Conservation (phyloP, 1,139 yeast genomes). For the Magnusiomyces clavatus region DNA sequence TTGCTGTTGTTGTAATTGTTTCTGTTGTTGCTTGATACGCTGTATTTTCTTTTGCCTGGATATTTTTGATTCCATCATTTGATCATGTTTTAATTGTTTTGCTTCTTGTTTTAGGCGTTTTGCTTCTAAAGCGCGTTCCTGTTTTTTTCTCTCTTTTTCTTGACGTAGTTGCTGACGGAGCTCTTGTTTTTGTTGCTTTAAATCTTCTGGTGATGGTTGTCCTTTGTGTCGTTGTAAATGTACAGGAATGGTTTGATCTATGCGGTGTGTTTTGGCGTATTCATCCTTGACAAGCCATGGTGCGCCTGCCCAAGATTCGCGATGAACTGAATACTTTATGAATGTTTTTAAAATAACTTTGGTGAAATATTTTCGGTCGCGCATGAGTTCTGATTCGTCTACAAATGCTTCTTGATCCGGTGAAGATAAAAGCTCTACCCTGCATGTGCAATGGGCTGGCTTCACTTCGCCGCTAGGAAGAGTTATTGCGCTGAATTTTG, state of each 20-base stretch:
- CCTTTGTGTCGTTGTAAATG: constrained; percentile 23
- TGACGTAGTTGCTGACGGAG: constrained; percentile 9
- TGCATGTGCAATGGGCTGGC: constrained; percentile 61
- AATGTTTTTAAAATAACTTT: constrained; percentile 86
- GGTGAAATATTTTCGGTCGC: constrained; percentile 84
- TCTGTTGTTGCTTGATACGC: constrained; percentile 49
- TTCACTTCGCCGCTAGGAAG: constrained; percentile 41
- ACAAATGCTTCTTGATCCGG: constrained; percentile 48
- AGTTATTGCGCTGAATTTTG: constrained; percentile 33
- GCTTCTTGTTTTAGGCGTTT: constrained; percentile 13
- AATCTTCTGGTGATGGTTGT: constrained; percentile 14
- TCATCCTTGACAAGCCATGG: constrained; percentile 93
- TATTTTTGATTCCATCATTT: constrained; percentile 4
- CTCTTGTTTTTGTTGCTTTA: constrained; percentile 12
- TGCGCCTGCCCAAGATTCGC: constrained; percentile 82
- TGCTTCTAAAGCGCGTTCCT: constrained; percentile 11
- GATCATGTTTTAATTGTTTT: constrained; percentile 8
- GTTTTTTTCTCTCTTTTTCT: constrained; percentile 12
- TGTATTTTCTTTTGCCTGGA: neutral
- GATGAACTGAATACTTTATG: constrained; percentile 71
- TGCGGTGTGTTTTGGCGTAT: constrained; percentile 38
- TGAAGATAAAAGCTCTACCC: constrained; percentile 52
- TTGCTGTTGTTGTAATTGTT: constrained; percentile 5
- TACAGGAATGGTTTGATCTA: constrained; percentile 31
- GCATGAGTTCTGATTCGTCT: constrained; percentile 61